These are phyloP conservation scores for Sporothrix brunneoviolacea DNA, from an alignment of 2,329 filamentous ascomycete genomes.

Conservation along the genomic window DNA sequence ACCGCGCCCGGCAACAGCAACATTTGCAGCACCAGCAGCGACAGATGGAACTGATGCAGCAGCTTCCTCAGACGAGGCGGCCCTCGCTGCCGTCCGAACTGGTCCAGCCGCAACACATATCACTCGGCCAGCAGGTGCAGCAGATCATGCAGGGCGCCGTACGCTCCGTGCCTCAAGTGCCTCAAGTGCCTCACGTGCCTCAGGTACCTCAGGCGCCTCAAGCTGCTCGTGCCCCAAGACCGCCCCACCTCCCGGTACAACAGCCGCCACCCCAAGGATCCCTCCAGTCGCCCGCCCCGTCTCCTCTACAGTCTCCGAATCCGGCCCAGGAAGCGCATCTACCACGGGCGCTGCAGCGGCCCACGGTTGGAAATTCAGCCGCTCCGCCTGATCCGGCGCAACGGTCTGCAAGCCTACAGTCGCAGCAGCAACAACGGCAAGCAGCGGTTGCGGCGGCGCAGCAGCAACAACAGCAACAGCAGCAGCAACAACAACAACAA, in stretches of 20 bases:
- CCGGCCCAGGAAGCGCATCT: not conserved
- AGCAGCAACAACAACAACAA: not conserved
- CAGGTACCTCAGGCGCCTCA: no score
- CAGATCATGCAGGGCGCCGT: no score
- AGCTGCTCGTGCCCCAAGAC: no score
- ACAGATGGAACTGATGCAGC: not conserved
- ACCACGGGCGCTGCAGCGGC: not conserved
- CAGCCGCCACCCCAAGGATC: not conserved
- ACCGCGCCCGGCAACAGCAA: not conserved
- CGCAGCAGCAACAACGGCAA: not conserved
- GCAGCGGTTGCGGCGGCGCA: not conserved
- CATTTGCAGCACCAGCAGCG: not conserved
- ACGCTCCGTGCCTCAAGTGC: no score
- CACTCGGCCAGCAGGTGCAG: no score
- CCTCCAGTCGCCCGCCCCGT: not conserved
- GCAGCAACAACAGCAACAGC: not conserved
- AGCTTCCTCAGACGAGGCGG: not conserved
- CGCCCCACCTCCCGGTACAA: not conserved
- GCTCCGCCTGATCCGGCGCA: not conserved
- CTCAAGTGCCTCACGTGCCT: no score
- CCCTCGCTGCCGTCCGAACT: not conserved
- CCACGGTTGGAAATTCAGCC: not conserved
- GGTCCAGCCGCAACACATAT: not conserved
- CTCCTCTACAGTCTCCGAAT: not conserved
- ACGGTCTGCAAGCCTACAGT: not conserved